A percentile compares a stretch with the other conserved stretches of the same genome.
These are phyloP conservation scores for Hortaea werneckii DNA, from an alignment of 2,329 filamentous ascomycete species.

Conservation along the genomic window DNA sequence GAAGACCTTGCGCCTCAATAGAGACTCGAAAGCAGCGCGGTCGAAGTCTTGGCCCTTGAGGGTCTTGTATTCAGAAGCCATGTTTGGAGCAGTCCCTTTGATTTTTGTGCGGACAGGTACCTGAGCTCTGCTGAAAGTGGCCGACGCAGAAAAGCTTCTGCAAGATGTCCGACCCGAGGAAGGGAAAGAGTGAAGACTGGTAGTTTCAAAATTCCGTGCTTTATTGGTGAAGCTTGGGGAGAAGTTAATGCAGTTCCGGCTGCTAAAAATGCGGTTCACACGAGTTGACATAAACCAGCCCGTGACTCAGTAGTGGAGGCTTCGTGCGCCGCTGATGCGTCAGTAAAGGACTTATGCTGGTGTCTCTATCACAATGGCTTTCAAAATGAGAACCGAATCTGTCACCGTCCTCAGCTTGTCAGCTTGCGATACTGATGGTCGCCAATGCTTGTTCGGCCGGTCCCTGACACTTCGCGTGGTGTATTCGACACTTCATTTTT, in stretches of 20 bases:
- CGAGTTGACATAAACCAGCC: constrained; percentile 1
- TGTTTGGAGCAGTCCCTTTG: constrained; percentile 31
- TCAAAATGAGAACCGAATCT: not conserved
- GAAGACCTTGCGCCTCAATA: constrained; percentile 82
- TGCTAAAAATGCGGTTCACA: not conserved
- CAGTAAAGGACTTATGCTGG: not conserved
- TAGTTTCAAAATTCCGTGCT: not conserved
- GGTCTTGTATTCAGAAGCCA: constrained; percentile 58
- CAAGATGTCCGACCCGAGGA: constrained; percentile 1
- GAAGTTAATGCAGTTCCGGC: not conserved
- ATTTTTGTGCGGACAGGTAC: constrained; percentile 23
- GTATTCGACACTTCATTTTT: too few species aligned
- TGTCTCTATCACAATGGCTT: not conserved
- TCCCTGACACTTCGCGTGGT: too few species aligned
- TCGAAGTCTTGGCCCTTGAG: constrained; percentile 86
- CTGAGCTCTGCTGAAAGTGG: constrained; percentile 13
- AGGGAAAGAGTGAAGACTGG: not conserved
- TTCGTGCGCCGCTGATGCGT: not conserved
- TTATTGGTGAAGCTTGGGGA: not conserved
- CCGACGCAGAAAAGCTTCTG: constrained; percentile 8
- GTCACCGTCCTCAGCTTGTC: too few species aligned
- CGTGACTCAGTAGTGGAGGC: not conserved
- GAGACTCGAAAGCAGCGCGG: constrained; percentile 66
- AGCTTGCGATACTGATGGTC: too few species aligned
- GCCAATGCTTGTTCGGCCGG: too few species aligned